Percentiles rank a stretch among this genome's conserved stretches.
These are phyloP conservation scores for Microbotryomycetes sp. DNA, from an alignment of 1,284 basidiomycete genomes.

Conservation along the genomic window DNA sequence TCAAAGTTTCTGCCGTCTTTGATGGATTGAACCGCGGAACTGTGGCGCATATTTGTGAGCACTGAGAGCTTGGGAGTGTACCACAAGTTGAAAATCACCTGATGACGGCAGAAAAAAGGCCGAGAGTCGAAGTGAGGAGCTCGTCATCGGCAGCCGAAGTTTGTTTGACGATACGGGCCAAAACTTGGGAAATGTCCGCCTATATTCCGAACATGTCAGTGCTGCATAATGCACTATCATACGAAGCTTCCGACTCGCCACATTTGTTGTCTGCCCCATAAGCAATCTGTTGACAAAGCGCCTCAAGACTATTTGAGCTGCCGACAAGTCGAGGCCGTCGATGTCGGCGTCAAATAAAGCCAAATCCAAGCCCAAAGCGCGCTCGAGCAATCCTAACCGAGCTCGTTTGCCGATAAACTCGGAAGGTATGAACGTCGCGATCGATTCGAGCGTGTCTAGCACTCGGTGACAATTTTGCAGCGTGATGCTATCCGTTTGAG, in stretches of 20 bases:
- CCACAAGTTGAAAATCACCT: neutral
- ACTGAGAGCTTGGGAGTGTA: neutral
- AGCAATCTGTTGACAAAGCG: neutral
- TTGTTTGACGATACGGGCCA: conserved; percentile 1
- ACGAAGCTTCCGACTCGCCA: neutral
- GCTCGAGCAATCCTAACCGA: conserved; percentile 5
- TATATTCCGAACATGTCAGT: neutral
- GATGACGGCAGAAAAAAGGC: neutral
- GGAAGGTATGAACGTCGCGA: conserved; percentile 7
- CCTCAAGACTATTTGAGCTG: neutral
- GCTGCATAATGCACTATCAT: neutral
- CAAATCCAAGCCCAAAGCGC: conserved; percentile 16
- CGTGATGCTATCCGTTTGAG: too few species aligned
- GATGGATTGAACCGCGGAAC: neutral
- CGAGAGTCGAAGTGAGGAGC: neutral
- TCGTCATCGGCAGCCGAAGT: neutral
- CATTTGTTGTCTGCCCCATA: neutral
- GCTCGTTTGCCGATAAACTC: conserved; percentile 14
- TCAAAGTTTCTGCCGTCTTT: neutral
- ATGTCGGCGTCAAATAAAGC: neutral
- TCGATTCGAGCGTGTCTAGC: neutral
- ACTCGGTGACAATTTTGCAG: too few species aligned
- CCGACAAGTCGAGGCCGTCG: neutral
- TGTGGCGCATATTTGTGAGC: neutral
- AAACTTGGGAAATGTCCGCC: neutral